These are phyloP conservation scores for Solidago caesia DNA, from an alignment of 129 eudicot species.

Conservation along the genomic window DNA sequence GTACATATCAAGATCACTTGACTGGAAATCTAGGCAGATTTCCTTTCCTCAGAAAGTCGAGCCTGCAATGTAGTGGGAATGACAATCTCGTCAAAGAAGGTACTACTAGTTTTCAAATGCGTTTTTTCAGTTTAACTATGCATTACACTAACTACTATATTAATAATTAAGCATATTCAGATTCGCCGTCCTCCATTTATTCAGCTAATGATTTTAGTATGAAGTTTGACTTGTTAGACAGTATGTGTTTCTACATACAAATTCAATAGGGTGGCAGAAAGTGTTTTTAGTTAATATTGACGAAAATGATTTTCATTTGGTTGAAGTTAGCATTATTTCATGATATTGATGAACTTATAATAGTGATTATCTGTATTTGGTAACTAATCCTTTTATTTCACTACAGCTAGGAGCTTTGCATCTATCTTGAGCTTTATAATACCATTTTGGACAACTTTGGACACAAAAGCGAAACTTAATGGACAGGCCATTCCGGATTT, in stretches of 20 bases:
- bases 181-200: not conserved
- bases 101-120: constrained; percentile 17
- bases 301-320: not conserved
- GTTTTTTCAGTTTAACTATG: not conserved
- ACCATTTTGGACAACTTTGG: constrained; percentile 52
- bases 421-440: constrained; percentile 35
- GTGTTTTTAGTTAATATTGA: not conserved
- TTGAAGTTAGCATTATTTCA: not conserved
- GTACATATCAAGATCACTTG: constrained; percentile 72
- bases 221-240: too few relatives aligned
- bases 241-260: not conserved
- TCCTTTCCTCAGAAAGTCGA: constrained; percentile 53
- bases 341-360: not conserved
- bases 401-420: constrained; percentile 29
- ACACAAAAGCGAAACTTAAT: constrained; percentile 46
- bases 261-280: not conserved
- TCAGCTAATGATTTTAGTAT: not conserved
- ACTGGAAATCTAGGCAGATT: constrained; percentile 68
- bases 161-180: not conserved
- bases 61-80: constrained; percentile 71
- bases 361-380: not conserved
- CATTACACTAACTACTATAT: not conserved
- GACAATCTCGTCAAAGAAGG: constrained; percentile 50
- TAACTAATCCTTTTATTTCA: not conserved
- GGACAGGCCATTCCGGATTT: constrained; percentile 30